These are phyloP conservation scores for Clavispora santaluciae DNA, from an alignment of 805 yeast species.

Conservation along the genomic window DNA sequence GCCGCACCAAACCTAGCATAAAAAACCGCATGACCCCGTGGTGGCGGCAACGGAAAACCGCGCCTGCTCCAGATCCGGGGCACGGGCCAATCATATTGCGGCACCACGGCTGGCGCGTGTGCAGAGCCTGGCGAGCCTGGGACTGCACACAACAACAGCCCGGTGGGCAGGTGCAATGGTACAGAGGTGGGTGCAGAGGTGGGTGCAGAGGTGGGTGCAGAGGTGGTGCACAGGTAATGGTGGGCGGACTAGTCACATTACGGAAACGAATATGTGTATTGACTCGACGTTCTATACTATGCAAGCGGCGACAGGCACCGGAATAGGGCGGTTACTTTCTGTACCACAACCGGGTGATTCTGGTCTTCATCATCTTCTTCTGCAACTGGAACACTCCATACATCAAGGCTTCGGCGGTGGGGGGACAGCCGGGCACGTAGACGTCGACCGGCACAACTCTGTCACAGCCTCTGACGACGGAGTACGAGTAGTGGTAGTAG, in stretches of 20 bases:
- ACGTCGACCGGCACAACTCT: slow-evolving; percentile 84
- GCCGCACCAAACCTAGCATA: not conserved
- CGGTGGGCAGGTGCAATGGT: not conserved
- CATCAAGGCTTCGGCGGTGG: slow-evolving; percentile 86
- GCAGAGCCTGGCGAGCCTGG: too few relatives aligned
- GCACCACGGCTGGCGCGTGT: too few relatives aligned
- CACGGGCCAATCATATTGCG: slow-evolving; percentile 3
- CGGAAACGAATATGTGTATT: not conserved
- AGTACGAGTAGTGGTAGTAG: slow-evolving; percentile 82
- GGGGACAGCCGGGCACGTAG: slow-evolving; percentile 92
- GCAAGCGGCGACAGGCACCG: slow-evolving; percentile 8
- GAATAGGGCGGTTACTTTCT: slow-evolving; percentile 35
- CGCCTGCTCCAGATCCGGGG: not conserved
- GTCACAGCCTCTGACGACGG: slow-evolving; percentile 88
- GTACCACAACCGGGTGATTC: slow-evolving; percentile 83
- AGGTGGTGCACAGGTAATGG: not conserved
- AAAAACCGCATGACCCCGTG: slow-evolving; percentile 1
- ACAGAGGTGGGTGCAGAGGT: not conserved
- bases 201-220: not conserved
- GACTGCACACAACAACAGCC: not conserved
- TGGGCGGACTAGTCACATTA: not conserved
- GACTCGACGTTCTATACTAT: slow-evolving; percentile 6
- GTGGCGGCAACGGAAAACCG: not conserved
- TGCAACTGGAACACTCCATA: slow-evolving; percentile 86
- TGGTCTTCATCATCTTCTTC: slow-evolving; percentile 81